Conservation (phyloP, 2,329 filamentous ascomycete species). For the Apiospora hydei region DNA sequence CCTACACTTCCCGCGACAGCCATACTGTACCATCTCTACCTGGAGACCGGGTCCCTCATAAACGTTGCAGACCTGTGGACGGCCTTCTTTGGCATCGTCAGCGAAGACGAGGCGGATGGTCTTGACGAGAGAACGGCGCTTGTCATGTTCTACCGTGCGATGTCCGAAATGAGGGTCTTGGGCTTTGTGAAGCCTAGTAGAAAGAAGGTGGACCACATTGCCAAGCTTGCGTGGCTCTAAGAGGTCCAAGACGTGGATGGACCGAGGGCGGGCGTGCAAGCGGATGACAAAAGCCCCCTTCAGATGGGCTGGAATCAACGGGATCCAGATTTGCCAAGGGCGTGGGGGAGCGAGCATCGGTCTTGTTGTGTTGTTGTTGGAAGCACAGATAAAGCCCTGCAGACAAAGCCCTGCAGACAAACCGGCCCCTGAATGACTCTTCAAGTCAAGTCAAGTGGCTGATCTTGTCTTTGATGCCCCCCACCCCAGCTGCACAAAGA, state of each 20-base stretch:
- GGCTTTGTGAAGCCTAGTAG: constrained; percentile 89
- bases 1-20: constrained; percentile 73
- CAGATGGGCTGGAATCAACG: not conserved
- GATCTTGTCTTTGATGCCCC: not conserved
- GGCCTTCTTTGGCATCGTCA: constrained; percentile 73
- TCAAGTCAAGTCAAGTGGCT: not conserved
- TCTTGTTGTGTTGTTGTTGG: not conserved
- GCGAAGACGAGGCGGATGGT: constrained; percentile 51
- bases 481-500: not conserved
- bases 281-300: not conserved
- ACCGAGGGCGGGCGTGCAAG: not conserved
- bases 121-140: constrained; percentile 64
- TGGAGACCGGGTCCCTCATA: constrained; percentile 78
- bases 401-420: constrained; percentile 1
- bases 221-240: constrained; percentile 68
- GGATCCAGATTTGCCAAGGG: not conserved
- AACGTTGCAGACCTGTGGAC: constrained; percentile 83
- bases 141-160: constrained; percentile 81
- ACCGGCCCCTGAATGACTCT: not conserved
- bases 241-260: not conserved
- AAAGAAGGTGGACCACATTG: constrained; percentile 91
- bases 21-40: constrained; percentile 79
- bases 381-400: not conserved
- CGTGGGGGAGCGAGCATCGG: not conserved
- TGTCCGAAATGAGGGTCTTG: constrained; percentile 85